Evolutionary conservation across 768 basidiomycete genomes (phyloP), one percentile per base, ranked within the genome.

Genomic region (Lentinula aciculospora): DNA sequence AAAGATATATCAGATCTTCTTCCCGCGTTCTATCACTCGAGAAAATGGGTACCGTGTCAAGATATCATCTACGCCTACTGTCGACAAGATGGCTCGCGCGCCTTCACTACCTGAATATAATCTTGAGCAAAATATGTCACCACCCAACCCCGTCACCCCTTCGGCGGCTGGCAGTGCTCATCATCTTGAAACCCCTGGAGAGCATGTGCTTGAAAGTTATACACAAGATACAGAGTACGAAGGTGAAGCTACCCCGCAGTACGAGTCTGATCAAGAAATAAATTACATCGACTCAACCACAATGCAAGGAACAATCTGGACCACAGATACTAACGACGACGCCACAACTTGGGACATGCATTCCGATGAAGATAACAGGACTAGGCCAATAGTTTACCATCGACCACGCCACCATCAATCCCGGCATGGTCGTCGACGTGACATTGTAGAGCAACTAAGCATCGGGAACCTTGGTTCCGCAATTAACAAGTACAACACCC

Each of bases 11-110:
- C 29, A 89, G 87, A 80, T 90, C 42, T 90, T 90, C 72, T 90
- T 90, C 74, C 89, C 89, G 34, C 86, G 87, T 45, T 88, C 88
- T 2, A 76, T 88, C 56, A 79, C 80, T 3, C 75, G 74, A 27
- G 87, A 89, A 69, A 72, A 79, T 4, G 88, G 85, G 2, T 86
- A 88, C 71, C 76, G 71, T 57, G 74, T 78, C 23, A 80, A 78
- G 49, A 60, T 71, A 17, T 58, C 66, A 46, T 62, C 72, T 13
- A 66, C 64, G 25, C 60, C 67, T 29, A 63, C 55, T 32, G 57
- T 65, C 37, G 65, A 58, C 53, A 76, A 73, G 63, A 61, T 63
- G 7, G 68, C 71, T 29, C 62, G 60, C 9, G 69, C 62, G 46
- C 69, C 63, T 25, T 68, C 63, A 37, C 68, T 65, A 17, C 32